These are phyloP conservation scores for Uromyces viciae-fabae DNA, from an alignment of 1,284 basidiomycete species.

Conservation along the genomic window DNA sequence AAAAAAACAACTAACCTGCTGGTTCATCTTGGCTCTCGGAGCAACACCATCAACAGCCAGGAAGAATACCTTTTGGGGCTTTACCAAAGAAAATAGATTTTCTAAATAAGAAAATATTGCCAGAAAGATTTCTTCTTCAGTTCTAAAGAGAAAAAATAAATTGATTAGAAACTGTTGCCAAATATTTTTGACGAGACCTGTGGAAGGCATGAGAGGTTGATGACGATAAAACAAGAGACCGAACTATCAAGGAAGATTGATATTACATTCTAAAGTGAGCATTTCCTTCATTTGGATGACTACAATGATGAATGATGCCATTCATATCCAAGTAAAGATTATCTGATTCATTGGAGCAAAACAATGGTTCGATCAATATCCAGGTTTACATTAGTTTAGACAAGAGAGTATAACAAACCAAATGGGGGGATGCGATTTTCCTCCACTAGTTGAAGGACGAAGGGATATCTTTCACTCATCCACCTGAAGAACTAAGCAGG, in stretches of 20 bases:
- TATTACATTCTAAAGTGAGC: conserved; percentile 76
- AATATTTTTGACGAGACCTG: not conserved
- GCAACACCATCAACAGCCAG: conserved; percentile 96
- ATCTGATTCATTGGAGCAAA: conserved; percentile 57
- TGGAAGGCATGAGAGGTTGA: too few species aligned
- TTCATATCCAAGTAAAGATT: conserved; percentile 95
- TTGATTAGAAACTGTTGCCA: conserved; percentile 1
- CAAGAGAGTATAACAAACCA: conserved; percentile 47
- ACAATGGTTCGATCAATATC: too few species aligned
- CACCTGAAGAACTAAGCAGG: conserved; percentile 60
- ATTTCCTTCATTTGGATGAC: conserved; percentile 79
- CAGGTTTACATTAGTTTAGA: not conserved
- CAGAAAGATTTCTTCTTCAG: conserved; percentile 95
- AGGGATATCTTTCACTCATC: conserved; percentile 84
- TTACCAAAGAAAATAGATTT: conserved; percentile 93
- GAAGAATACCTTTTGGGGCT: conserved; percentile 73
- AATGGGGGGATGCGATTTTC: conserved; percentile 93
- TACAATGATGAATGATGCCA: conserved; percentile 96
- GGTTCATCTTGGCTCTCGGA: conserved; percentile 99
- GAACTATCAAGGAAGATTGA: not conserved
- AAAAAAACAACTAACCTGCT: conserved; percentile 62
- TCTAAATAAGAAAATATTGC: conserved; percentile 96
- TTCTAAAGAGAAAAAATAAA: conserved; percentile 51
- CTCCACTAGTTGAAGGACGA: conserved; percentile 94
- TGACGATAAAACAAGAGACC: not conserved